A percentile compares a stretch with the other conserved stretches of the same genome.
phyloP scores from a whole-genome alignment of 2,329 filamentous ascomycete species.

The Aaosphaeria pasadenensis region DNA sequence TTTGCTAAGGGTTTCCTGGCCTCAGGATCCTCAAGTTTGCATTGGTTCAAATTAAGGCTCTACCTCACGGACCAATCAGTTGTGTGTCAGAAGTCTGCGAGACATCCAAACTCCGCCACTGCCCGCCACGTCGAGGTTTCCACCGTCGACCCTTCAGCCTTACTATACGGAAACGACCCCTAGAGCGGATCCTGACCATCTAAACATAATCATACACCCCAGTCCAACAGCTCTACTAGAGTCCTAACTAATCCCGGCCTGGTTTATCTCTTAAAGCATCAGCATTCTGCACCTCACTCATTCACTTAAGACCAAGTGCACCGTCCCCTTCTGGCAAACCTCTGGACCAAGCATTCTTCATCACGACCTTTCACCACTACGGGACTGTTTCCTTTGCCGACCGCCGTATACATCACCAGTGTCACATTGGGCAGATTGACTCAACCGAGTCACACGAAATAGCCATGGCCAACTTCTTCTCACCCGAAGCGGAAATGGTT shows the following conservation, averaged over 20 bases:
- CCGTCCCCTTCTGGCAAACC: not conserved
- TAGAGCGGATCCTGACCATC: slow-evolving; percentile 18
- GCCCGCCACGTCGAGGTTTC: slow-evolving; percentile 26
- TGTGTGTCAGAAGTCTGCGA: slow-evolving; percentile 24
- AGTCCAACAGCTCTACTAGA: slow-evolving; percentile 28
- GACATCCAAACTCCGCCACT: slow-evolving; percentile 36
- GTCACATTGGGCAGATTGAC: too few relatives aligned
- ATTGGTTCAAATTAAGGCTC: slow-evolving; percentile 25
- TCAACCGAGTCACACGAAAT: too few relatives aligned
- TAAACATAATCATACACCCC: slow-evolving; percentile 7
- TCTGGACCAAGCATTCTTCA: slow-evolving; percentile 2
- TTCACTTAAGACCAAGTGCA: not conserved
- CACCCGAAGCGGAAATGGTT: slow-evolving; percentile 35
- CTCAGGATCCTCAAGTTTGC: slow-evolving; percentile 1
- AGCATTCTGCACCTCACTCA: not conserved
- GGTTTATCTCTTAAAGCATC: not conserved
- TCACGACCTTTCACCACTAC: not conserved
- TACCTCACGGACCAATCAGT: slow-evolving; percentile 25
- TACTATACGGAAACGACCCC: slow-evolving; percentile 29
- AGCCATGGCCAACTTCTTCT: slow-evolving; percentile 33
- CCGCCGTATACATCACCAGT: too few relatives aligned
- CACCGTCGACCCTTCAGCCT: slow-evolving; percentile 31
- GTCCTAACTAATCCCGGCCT: slow-evolving; percentile 22
- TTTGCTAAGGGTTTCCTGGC: not conserved
- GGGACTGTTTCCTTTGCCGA: too few relatives aligned